Evolutionary conservation across 441 rosid species (phyloP).

Genomic region (Macaranga tanarius): DNA sequence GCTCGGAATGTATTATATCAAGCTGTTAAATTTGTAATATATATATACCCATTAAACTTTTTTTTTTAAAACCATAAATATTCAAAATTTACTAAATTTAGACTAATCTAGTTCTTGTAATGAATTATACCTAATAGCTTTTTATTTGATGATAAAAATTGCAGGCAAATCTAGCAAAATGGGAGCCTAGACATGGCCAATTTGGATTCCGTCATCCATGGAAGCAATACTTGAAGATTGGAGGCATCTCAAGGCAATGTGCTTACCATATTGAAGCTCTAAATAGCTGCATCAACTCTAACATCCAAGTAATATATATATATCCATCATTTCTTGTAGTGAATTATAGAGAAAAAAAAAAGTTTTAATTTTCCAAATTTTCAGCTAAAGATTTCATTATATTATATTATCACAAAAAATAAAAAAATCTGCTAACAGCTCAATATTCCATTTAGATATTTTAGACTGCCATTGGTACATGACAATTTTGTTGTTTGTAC

Average conservation of each 20-base stretch:
- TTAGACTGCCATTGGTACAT: background rate
- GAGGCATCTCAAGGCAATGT: constrained; percentile 66
- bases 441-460: constrained; percentile 2
- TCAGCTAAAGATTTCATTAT: background rate
- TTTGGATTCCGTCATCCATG: constrained; percentile 70
- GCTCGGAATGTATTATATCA: too few species aligned
- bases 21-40: too few species aligned
- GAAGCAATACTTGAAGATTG: constrained; percentile 71
- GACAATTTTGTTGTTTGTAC: background rate
- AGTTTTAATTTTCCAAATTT: background rate
- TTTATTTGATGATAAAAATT: background rate
- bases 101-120: too few species aligned
- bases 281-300: constrained; percentile 46
- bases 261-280: constrained; percentile 76
- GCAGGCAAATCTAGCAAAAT: constrained; percentile 83
- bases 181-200: constrained; percentile 84
- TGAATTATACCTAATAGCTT: too few species aligned
- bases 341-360: background rate
- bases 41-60: too few species aligned
- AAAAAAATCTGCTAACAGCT: background rate
- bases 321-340: background rate
- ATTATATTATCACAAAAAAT: background rate
- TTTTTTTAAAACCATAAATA: too few species aligned
- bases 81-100: too few species aligned
- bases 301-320: constrained; percentile 40